These are phyloP conservation scores for Apium graveolens DNA, from an alignment of 129 eudicot genomes.

Conservation along the genomic window DNA sequence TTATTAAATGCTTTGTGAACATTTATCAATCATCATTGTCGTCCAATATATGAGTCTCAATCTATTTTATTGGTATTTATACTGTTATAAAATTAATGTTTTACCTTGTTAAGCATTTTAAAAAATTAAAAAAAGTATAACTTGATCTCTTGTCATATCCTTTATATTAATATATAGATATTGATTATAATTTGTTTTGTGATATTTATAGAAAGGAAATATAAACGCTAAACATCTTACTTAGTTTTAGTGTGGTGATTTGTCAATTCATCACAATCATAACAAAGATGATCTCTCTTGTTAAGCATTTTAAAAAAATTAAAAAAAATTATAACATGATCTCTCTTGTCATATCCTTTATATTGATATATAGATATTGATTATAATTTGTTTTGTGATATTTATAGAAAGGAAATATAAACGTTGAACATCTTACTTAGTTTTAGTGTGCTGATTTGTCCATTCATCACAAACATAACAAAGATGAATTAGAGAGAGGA, in stretches of 20 bases:
- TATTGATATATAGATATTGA: background rate
- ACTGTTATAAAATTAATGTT: background rate
- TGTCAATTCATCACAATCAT: conserved; percentile 3
- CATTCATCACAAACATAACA: conserved; percentile 1
- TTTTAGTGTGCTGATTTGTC: background rate
- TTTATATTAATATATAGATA: no score
- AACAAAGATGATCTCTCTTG: background rate
- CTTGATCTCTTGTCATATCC: background rate
- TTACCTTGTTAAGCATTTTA: background rate
- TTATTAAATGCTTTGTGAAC: background rate
- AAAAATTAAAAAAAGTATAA: no score
- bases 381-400: background rate
- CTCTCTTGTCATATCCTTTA: background rate
- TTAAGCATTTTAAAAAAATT: no score
- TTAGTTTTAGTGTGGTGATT: background rate
- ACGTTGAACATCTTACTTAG: background rate
- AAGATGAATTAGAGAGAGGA: background rate
- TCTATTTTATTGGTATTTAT: background rate
- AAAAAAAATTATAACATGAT: background rate
- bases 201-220: background rate
- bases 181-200: background rate
- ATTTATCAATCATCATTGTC: background rate
- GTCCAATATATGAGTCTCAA: background rate
- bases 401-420: background rate
- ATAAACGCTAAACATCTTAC: background rate